Base-by-base conservation (phyloP, 768 basidiomycete genomes). In the Lentinula boryana region DNA sequence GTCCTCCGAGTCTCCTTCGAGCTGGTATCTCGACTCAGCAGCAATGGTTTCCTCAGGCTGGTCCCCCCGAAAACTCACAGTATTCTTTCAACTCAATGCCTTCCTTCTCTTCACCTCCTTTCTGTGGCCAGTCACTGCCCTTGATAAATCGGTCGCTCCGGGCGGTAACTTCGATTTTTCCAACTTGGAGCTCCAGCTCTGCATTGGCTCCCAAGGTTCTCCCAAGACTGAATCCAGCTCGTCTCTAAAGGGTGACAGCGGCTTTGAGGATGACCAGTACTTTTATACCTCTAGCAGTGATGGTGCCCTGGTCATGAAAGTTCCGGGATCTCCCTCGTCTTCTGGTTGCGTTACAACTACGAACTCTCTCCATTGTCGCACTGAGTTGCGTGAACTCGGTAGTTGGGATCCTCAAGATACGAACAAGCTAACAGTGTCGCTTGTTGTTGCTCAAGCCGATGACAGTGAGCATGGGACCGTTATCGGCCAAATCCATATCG, bases 401-500 rank as follows among this genome's bases (percentile, higher is more conserved):
- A 59, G 58, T n/a, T 59, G 58, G 58, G 35, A 38, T 44, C 60
- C 60, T 12, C 1, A 54, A 0, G 60, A 36, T 5, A 23, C 31
- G 8, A 60, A 60, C 35, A 36, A 38, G 21, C 21, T 54, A 16
- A 36, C n/a, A 2, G 60, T 53, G 1, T 15, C 18, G 18, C 36
- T 60, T n/a, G 41, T 23, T 23, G 51, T 60, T 9, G 27, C 16
- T 7, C 33, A 50, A 54, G 50, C 60, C 12, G 51, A 60, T 32
- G 41, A 60, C n/a, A 53, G 51, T 27, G 23, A 23, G 8, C 50
- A 54, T n/a, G 60, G 60, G 7, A 60, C 60, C 5, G 60, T 60
- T 32, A 60, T 60, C 16, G 60, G 60, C 5, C 60, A 60, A 44
- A 53, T 60, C 6, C 60, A 60, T 35, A 60, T 60, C 36, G 60